Conservation (phyloP, 1,139 yeast genomes). For the Yamadazyma jaroonii region DNA sequence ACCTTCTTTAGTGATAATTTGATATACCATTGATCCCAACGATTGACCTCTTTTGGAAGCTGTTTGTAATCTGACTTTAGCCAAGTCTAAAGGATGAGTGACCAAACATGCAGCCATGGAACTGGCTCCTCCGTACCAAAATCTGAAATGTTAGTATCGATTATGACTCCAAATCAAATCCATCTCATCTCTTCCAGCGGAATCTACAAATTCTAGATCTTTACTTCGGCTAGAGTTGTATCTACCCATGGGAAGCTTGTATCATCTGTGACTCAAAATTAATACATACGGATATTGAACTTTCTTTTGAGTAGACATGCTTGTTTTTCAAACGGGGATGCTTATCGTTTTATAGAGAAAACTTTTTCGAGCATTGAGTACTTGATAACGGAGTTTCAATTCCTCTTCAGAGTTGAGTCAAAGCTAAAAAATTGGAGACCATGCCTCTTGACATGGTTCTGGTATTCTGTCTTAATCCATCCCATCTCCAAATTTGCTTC, state of each 20-base stretch:
- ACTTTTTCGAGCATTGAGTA: slow-evolving; percentile 1
- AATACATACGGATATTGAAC: slow-evolving; percentile 15
- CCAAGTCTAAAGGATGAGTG: slow-evolving; percentile 75
- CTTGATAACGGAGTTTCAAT: too few species aligned
- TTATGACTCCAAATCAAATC: background rate
- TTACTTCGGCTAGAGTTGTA: too few species aligned
- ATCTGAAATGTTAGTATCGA: slow-evolving; percentile 23
- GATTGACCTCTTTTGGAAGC: slow-evolving; percentile 63
- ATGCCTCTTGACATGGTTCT: too few species aligned
- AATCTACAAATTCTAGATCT: too few species aligned
- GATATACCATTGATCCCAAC: slow-evolving; percentile 56
- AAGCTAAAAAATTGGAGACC: too few species aligned
- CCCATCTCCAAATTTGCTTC: too few species aligned
- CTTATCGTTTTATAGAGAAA: slow-evolving; percentile 1
- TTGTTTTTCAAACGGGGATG: background rate
- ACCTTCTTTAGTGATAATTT: slow-evolving; percentile 65
- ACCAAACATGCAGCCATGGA: slow-evolving; percentile 64
- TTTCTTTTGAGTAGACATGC: slow-evolving; percentile 8
- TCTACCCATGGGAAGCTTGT: too few species aligned
- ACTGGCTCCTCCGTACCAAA: slow-evolving; percentile 60
- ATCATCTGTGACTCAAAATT: background rate
- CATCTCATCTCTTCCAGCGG: background rate
- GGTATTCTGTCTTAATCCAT: too few species aligned
- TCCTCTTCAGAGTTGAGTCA: too few species aligned
- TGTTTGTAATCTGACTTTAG: slow-evolving; percentile 82